phyloP scores from a whole-genome alignment of 352 stramenopile species.

The Elongisporangium anandrum region DNA sequence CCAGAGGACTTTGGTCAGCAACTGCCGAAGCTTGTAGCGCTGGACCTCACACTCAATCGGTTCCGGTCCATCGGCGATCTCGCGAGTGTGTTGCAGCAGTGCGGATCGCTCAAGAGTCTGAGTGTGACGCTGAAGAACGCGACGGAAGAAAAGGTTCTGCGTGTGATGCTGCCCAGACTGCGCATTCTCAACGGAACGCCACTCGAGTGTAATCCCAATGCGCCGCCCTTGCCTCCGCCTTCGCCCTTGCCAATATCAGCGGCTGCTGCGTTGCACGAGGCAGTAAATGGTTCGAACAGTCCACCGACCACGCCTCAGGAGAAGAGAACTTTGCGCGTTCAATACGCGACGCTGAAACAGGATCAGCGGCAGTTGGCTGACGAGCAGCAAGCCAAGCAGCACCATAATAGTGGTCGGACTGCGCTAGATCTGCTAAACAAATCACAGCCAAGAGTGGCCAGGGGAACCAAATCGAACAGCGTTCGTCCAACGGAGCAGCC shows the following conservation, averaged over 20 bases:
- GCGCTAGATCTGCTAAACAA: neutral
- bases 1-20: conserved; percentile 30
- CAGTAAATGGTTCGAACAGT: neutral
- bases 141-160: conserved; percentile 45
- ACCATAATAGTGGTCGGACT: neutral
- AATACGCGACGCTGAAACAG: conserved; percentile 18
- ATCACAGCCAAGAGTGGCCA: neutral
- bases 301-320: conserved; percentile 21
- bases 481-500: conserved; percentile 40
- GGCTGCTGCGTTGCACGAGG: neutral
- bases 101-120: conserved; percentile 53
- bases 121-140: conserved; percentile 41
- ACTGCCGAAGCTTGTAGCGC: conserved; percentile 46
- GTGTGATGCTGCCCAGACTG: conserved; percentile 49
- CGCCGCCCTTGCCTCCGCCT: conserved; percentile 6
- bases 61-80: conserved; percentile 41
- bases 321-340: conserved; percentile 27
- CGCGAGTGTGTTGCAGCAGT: conserved; percentile 31
- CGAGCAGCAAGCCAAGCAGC: conserved; percentile 1
- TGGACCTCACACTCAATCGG: conserved; percentile 53
- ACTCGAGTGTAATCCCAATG: conserved; percentile 1
- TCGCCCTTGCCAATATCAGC: neutral
- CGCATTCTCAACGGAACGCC: conserved; percentile 57
- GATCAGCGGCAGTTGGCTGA: conserved; percentile 3
- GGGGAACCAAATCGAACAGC: conserved; percentile 21